These are phyloP conservation scores for Meripilus lineatus DNA, from an alignment of 1,284 basidiomycete species.

Conservation along the genomic window DNA sequence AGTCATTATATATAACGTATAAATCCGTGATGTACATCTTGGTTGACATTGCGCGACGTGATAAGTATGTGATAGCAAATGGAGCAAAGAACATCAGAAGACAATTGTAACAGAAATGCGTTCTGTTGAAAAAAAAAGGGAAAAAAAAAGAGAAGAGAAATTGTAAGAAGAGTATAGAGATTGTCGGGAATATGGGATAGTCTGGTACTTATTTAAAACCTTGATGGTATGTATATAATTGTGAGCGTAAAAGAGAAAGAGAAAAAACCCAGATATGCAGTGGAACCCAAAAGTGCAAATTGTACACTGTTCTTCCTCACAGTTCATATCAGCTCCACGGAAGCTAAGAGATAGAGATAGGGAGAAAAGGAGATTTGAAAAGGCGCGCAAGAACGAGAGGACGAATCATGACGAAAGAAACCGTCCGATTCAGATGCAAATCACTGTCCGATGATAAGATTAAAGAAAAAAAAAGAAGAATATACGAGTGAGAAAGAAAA, in stretches of 20 bases:
- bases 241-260: not conserved
- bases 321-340: too few species aligned
- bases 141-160: not conserved
- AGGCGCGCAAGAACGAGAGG: not conserved
- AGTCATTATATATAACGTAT: slow-evolving; percentile 11
- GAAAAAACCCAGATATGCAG: not conserved
- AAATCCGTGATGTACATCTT: slow-evolving; percentile 8
- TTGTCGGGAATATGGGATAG: not conserved
- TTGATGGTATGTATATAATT: not conserved
- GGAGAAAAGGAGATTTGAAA: not conserved
- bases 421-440: not conserved
- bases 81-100: not conserved
- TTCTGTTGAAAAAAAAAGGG: not conserved
- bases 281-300: not conserved
- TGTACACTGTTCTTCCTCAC: too few species aligned
- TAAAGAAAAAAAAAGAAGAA: not conserved
- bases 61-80: too few species aligned
- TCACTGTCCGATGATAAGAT: not conserved
- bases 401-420: not conserved
- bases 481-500: not conserved
- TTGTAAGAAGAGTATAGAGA: not conserved
- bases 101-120: not conserved
- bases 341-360: too few species aligned
- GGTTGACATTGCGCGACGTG: too few species aligned
- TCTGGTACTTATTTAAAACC: not conserved